Evolutionary conservation across 2,329 filamentous ascomycete species (phyloP), one percentile per base, ranked within the genome.

Genomic region (Endocalyx cinctus): DNA sequence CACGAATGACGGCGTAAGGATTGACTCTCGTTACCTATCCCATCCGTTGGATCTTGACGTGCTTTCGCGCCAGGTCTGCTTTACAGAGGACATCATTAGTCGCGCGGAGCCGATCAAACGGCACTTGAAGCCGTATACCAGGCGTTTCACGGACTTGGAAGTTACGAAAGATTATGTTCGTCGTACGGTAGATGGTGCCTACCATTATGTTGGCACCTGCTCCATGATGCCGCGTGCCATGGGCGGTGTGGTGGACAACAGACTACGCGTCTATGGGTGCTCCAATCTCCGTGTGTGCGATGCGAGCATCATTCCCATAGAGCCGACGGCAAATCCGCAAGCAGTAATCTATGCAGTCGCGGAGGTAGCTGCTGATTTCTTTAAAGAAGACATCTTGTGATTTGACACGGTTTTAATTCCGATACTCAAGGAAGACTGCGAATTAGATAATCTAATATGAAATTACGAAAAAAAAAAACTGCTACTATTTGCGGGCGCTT

Each of bases 41-140:
- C 35, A 45, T 14, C 38, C 36, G 3, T 17, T 42, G 3, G 38
- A 45, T 17, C 20, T 45, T 10, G 43, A 42, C 16, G 27, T 45
- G 1, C 23, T 42, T 2, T 31, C 43, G 2, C 29, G 39, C 1
- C 29, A 45, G 5, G 11, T 45, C 4, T 37, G 25, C 12, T 32
- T 35, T 16, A 23, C 25, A 12, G 30, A 43, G 20, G 17, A 23
- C 2, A 35, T 39, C 16, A 28, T 27, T 17, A 19, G 11, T n/a
- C 30, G 33, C 25, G 25, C 27, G 20, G 31, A 34, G 36, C 32
- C 29, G n/a, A 12, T 38, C 10, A 18, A 5, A 16, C 11, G 12
- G 13, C 18, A 20, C 10, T 25, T 34, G 27, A 34, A 38, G 17
- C n/a, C 23, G 11, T 22, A 19, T 14, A 22, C 30, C 15, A n/a